Conservation (phyloP, 2,329 filamentous ascomycete species). For the Elsinoe perseae region DNA sequence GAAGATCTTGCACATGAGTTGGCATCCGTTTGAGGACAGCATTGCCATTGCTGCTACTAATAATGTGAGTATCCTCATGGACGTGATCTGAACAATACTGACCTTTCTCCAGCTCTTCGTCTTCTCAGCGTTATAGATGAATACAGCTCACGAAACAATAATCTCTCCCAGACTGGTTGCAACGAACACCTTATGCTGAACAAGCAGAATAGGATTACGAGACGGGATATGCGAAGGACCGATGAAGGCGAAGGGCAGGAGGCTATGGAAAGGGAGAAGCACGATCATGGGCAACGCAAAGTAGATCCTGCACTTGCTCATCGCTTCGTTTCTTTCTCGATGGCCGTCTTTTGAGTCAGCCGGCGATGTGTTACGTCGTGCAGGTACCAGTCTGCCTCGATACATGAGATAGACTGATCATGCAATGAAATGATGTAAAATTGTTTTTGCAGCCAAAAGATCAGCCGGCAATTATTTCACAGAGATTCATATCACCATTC, state of each 20-base stretch:
- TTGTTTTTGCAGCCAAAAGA: not conserved
- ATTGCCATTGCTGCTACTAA: slow-evolving; percentile 99
- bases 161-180: slow-evolving; percentile 11
- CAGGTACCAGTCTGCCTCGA: slow-evolving; percentile 15
- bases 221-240: not conserved
- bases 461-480: not conserved
- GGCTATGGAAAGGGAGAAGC: not conserved
- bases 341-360: not conserved
- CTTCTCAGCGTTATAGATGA: slow-evolving; percentile 45
- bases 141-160: slow-evolving; percentile 7
- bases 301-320: not conserved
- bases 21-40: slow-evolving; percentile 99
- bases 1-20: slow-evolving; percentile 99
- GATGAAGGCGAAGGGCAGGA: not conserved
- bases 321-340: slow-evolving; percentile 7
- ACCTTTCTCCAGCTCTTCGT: slow-evolving; percentile 44
- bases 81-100: slow-evolving; percentile 13
- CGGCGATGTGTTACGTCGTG: slow-evolving; percentile 10
- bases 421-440: slow-evolving; percentile 16
- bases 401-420: slow-evolving; percentile 11
- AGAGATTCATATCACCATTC: no score
- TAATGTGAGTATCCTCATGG: slow-evolving; percentile 62
- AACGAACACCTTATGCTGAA: not conserved
- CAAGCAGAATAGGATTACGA: slow-evolving; percentile 8
- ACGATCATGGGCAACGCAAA: not conserved